Evolutionary conservation across 75 land plant species (phyloP), one percentile per base, ranked within the genome.

Genomic region (Cupressus sempervirens): DNA sequence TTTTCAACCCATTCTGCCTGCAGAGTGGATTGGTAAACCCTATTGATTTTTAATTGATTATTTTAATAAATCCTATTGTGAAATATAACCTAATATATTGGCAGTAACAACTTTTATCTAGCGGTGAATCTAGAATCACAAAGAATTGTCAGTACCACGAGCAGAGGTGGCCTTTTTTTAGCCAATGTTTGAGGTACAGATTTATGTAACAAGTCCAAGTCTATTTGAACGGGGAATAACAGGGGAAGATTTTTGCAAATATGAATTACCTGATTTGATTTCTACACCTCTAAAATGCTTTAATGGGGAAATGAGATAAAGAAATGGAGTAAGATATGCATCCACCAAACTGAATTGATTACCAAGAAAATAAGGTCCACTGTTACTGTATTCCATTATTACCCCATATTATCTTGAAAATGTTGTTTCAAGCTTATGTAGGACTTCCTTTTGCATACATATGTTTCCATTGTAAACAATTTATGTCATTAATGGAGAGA

Each of bases 251-350:
- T 76, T 75, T 1, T 81, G 72, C 84, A 91, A 56, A 34, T 85
- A 52, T 0, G 87, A 20, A 75, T 85, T 70, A 7, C 38, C 80
- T 26, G 91, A 32, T 7, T 74, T 62, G 68, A 91, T 90, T 38
- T 65, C 87, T 20, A 91, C 62, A 4, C 92, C 91, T 45, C 91
- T 88, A 58, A 90, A 87, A 76, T 85, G 65, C 9, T 83, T 46
- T 26, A 87, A 41, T 15, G 89, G 85, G 35, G 83, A 82, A 54
- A 82, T 52, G 32, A 87, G 85, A 40, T 70, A 76, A 54, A 91
- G 87, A 65, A 91, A 85, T 11, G 92, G 92, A 13, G 90, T 90
- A 52, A 89, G 92, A 76, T 90, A 91, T 13, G 90, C 91, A 52
- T 91, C 92, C 40, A 87, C 92, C 67, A 91, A 30, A 32, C 56